Evolutionary conservation across 176 grass and related monocot species (phyloP).

Genomic region (Rhynchospora pubera): DNA sequence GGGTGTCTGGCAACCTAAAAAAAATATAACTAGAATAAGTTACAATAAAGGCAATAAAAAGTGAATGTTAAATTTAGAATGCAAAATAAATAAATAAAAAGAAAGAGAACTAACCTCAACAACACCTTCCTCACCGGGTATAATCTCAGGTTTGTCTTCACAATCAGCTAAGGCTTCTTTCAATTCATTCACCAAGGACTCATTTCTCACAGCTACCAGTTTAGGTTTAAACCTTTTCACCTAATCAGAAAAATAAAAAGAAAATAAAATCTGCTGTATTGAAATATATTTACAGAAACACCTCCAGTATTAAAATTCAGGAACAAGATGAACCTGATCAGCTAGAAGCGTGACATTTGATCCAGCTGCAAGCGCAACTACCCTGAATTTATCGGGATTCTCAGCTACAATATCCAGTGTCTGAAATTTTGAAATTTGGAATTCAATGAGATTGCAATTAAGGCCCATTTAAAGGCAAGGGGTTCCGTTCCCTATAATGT

Average conservation of each 20-base stretch:
- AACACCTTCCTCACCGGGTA: slow-evolving; percentile 91
- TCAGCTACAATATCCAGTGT: slow-evolving; percentile 89
- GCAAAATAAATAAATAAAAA: background rate
- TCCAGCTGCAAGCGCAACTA: slow-evolving; percentile 96
- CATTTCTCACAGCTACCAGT: slow-evolving; percentile 75
- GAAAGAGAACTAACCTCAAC: slow-evolving; percentile 48
- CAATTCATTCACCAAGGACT: slow-evolving; percentile 65
- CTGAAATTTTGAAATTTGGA: slow-evolving; percentile 35
- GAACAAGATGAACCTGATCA: slow-evolving; percentile 57
- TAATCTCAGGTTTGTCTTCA: slow-evolving; percentile 90
- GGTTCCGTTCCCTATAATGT: background rate
- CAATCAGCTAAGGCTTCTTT: slow-evolving; percentile 92
- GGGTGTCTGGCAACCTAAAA: slow-evolving; percentile 78
- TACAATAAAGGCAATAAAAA: background rate
- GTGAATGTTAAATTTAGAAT: background rate
- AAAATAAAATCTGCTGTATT: slow-evolving; percentile 16
- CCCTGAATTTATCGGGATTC: slow-evolving; percentile 85
- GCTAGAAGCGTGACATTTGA: slow-evolving; percentile 94
- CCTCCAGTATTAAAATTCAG: background rate
- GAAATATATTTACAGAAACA: background rate
- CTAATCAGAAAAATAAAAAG: slow-evolving; percentile 29
- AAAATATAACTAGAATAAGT: slow-evolving; percentile 9
- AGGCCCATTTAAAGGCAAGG: slow-evolving; percentile 48
- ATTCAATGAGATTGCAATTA: background rate
- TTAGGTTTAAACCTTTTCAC: slow-evolving; percentile 91